Evolutionary conservation across 169 alveolate species (phyloP), one percentile per base, ranked within the genome.

Genomic region (Babesia microti): DNA sequence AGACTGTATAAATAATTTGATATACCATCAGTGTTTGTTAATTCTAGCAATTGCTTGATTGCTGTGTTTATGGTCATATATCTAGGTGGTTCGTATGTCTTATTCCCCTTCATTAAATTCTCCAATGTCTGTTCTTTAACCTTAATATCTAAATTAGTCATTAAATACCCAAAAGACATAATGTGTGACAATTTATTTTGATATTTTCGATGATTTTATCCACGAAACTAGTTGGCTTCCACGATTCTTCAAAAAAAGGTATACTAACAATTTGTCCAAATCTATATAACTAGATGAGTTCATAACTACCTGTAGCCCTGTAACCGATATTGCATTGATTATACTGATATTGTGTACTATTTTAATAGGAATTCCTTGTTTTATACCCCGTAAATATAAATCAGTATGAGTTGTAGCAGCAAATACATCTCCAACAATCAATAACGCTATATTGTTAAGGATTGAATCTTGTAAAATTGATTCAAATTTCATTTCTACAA

Each of bases 201-300:
- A 56, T 56, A 63, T 96, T 96, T 22, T 57, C 52, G 43, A 81
- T 73, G 7, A 94, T 87, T 75, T 94, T 92, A 26, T 91, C 97
- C 69, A 86, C 89, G 72, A 91, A 94, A 60, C 97, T 87, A 35
- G 83, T 88, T 12, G 99, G 99, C 39, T 79, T 81, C 97, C 98
- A 96, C 43, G 81, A 85, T 57, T 83, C 95, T 14, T 96, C 95
- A 72, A 93, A 96, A 78, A 91, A 91, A 30, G 98, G 98, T 41
- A 96, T 87, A 18, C 98, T 89, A 3, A 96, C 97, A 3, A 93
- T 91, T 67, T 94, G 98, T 18, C 99, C 99, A 74, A 93, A 96
- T 57, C 97, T 87, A 67, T 94, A 96, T 22, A 95, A 76, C 71
- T 89, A 76, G 50, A 86, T 43, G n/a, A 6, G n/a, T 26, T 9